Base-by-base conservation (phyloP, 805 yeast genomes). In the Barnettozyma salicaria region DNA sequence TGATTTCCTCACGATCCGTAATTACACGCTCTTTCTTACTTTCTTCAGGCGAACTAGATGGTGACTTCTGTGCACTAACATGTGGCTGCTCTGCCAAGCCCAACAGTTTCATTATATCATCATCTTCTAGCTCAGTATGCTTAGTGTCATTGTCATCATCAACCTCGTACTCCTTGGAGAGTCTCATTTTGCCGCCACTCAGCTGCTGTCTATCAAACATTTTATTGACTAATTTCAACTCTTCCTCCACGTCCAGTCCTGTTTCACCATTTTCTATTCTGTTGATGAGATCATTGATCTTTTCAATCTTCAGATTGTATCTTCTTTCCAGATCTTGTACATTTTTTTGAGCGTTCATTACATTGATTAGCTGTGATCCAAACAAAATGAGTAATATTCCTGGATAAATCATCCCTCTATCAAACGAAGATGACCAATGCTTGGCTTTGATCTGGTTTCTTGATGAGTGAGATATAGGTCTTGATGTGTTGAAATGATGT, bases 341-440 rank as follows among this genome's bases (percentile, higher is more conserved):
- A 11, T 59, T 58, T 26, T 67, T 61, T 36, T 69, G 64, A 21
- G 61, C 55, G 26, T 65, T 63, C 36, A 67, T 67, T 16, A 72
- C 64, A 48, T 68, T 65, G 43, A 69, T 63, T 7, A 74, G 57
- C 47, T 70, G 64, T 1, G 76, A 67, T 1, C 74, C 68, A 28
- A 70, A 65, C 10, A 70, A 46, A 6, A 74, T 60, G 3, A 70
- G 54, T 18, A 70, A 61, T 9, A 68, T 33, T 6, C 65, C 52
- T 12, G 74, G 65, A 28, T 68, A 63, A 11, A 61, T 39, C 48
- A 63, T 50, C 2, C 65, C 44, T 30, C 45, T 56, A 40, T 63
- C 68, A 39, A 59, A 56, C 10, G 52, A 53, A 8, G 36, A 27
- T 4, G 43, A 19, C 39, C 48, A 39, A 25, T 34, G 33, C 2